Evolutionary conservation across 371 early-diverging fungal genomes (phyloP), one percentile per base, ranked within the genome.

Genomic region (Saksenaea oblongispora): DNA sequence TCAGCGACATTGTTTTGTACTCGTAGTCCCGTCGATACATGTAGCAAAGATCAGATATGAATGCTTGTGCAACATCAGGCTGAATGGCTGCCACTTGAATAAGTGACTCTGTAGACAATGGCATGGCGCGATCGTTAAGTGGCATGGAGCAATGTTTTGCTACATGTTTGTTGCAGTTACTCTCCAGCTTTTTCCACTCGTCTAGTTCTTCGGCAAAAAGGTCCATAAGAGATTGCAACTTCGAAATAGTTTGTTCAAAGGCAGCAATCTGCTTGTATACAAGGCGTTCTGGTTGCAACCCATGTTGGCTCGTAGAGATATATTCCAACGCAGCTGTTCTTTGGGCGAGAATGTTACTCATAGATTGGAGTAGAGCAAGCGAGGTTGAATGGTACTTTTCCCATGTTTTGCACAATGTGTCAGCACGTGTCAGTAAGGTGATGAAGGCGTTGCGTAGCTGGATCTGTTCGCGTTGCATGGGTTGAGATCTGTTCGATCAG

Each of bases 21-120:
- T 34, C 34, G 31, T 56, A 57, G 1, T 63, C 63, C 34, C 35
- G 56, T 17, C 28, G 22, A 54, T 34, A 17, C 36, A 56, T 63
- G 31, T 18, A 35, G 27, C 47, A 57, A 17, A 63, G 41, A 26
- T 34, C 24, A 0, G 63, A 27, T 24, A 63, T 56, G 24, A 44
- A 56, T 18, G 11, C 26, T 14, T 55, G 44, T 2, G 56, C 63
- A 18, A 28, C 51, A 15, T 63, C 57, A 31, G 63, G 57, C 8
- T 42, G 63, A 17, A 63, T 54, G 47, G 63, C 56, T 14, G 63
- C 63, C 26, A 44, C 41, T 35, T 63, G 63, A 4, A 63, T 56
- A 10, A 63, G 18, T 2, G 63, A 56, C 35, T 63, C 63, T 5
- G 63, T 63, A n/a, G 63, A 63, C 14, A 61, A 54, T 26, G 61